Evolutionary conservation across 805 yeast species (phyloP).

Genomic region (Cyberlindnera misumaiensis): DNA sequence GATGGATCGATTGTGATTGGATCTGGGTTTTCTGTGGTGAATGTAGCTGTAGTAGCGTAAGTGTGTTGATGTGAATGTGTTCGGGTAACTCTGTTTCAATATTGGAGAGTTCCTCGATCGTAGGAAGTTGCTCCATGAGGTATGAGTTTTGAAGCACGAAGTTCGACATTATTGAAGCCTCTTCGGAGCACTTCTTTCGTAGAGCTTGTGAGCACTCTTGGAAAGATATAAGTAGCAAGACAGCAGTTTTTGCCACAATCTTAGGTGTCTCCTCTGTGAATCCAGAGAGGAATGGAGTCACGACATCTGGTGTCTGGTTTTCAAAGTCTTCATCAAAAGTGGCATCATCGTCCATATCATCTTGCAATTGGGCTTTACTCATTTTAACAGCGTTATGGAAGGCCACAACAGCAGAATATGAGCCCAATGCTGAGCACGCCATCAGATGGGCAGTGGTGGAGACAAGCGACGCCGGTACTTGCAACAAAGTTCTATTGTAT

Average conservation of each 20-base stretch:
- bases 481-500: constrained; percentile 42
- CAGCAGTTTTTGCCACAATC: constrained; percentile 11
- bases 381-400: constrained; percentile 13
- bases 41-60: background rate
- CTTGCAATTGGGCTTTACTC: constrained; percentile 1
- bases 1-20: background rate
- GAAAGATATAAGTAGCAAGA: constrained; percentile 14
- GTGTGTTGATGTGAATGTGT: background rate
- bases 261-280: constrained; percentile 13
- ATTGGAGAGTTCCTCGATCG: background rate
- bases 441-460: constrained; percentile 44
- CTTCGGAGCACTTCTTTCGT: constrained; percentile 15
- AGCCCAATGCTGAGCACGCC: constrained; percentile 43
- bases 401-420: constrained; percentile 17
- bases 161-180: background rate
- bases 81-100: background rate
- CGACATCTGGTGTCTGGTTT: constrained; percentile 19
- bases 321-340: constrained; percentile 22
- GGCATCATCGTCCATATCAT: constrained; percentile 19
- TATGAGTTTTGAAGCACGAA: background rate
- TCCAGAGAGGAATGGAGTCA: constrained; percentile 21
- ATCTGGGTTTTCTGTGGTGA: constrained; percentile 1
- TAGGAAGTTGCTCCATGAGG: background rate
- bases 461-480: constrained; percentile 38
- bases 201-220: constrained; percentile 18